phyloP scores from a whole-genome alignment of 371 early-diverging fungal genomes.

The Conidiobolus incongruus region DNA sequence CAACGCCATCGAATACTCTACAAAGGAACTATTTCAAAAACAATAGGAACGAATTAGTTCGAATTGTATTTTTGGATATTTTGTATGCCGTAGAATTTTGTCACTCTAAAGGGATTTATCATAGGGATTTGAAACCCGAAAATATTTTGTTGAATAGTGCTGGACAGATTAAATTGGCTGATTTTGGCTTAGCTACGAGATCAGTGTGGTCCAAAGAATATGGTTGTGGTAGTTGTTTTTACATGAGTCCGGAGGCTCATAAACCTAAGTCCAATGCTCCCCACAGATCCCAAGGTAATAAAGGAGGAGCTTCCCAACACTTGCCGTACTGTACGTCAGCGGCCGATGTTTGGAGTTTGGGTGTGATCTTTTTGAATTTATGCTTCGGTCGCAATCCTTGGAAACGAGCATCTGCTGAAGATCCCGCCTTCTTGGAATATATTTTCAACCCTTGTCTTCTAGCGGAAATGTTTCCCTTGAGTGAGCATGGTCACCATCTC shows the following conservation, averaged over 20 bases:
- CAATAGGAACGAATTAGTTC: not conserved
- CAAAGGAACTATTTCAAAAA: too few species aligned
- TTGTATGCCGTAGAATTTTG: conserved; percentile 25
- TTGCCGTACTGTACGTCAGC: conserved; percentile 30
- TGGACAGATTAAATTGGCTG: conserved; percentile 43
- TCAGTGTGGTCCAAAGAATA: conserved; percentile 39
- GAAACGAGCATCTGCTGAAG: conserved; percentile 30
- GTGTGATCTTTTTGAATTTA: conserved; percentile 46
- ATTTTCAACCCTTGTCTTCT: conserved; percentile 5
- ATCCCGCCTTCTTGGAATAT: conserved; percentile 26
- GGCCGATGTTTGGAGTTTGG: conserved; percentile 53
- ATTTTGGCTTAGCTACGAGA: conserved; percentile 66
- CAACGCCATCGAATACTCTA: too few species aligned
- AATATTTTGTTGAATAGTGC: conserved; percentile 34
- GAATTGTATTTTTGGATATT: conserved; percentile 13
- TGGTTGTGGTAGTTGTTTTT: conserved; percentile 54
- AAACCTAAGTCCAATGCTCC: conserved; percentile 12
- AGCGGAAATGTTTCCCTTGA: conserved; percentile 4
- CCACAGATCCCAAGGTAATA: conserved; percentile 5
- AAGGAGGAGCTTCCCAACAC: not conserved
- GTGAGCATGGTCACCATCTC: not conserved
- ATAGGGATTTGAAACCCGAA: conserved; percentile 61
- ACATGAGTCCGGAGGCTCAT: conserved; percentile 26
- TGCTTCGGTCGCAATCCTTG: conserved; percentile 62
- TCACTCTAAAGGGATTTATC: conserved; percentile 29